phyloP scores from a whole-genome alignment of 305 asterid genomes.

The Salvia sclarea region DNA sequence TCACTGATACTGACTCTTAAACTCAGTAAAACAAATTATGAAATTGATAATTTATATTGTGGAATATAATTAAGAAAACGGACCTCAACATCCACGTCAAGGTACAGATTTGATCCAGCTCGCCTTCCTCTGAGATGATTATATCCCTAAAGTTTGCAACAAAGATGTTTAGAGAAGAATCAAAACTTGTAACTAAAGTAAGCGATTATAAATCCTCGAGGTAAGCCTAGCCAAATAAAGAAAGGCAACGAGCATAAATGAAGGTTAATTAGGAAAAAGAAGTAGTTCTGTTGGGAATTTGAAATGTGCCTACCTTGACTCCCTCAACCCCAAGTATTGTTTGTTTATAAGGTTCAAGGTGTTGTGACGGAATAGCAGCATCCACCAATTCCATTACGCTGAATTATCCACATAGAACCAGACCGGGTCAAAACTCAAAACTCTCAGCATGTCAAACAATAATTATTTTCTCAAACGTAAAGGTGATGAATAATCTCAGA shows the following conservation, averaged over 20 bases:
- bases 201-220: background rate
- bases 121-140: constrained; percentile 88
- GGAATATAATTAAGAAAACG: constrained; percentile 14
- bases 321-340: constrained; percentile 84
- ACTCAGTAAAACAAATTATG: background rate
- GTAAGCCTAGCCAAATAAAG: background rate
- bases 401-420: constrained; percentile 26
- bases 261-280: constrained; percentile 4
- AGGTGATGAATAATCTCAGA: background rate
- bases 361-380: constrained; percentile 85
- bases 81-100: constrained; percentile 91
- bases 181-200: background rate
- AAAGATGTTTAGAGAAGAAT: constrained; percentile 1
- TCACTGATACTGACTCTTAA: constrained; percentile 20
- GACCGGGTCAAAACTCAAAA: constrained; percentile 26
- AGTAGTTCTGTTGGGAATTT: constrained; percentile 12
- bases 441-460: constrained; percentile 1
- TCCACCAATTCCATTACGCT: constrained; percentile 96
- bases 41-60: background rate
- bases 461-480: background rate
- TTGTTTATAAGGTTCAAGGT: constrained; percentile 65
- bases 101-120: constrained; percentile 90
- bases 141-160: constrained; percentile 66
- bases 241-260: background rate
- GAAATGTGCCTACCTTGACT: constrained; percentile 70